Evolutionary conservation across 2,329 filamentous ascomycete genomes (phyloP), one percentile per base, ranked within the genome.

Genomic region (Fonsecaea pedrosoi): DNA sequence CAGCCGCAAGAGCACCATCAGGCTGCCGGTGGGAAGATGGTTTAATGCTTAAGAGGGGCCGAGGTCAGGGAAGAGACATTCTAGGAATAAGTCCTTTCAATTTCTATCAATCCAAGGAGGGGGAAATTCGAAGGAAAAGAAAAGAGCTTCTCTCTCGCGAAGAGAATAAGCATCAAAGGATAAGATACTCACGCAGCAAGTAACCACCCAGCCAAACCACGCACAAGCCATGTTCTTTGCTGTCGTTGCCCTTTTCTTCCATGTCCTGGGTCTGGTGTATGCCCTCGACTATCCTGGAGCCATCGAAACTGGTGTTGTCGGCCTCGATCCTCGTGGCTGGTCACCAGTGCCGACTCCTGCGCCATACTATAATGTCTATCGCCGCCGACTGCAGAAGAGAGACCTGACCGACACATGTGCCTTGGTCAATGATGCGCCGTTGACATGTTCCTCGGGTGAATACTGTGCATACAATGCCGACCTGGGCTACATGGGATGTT

Each of bases 251-350:
- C n/a, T 32, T 40, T 13, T 40, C 15, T 10, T 13, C 38, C 38
- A 40, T 18, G 30, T 13, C 48, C 18, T 53, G 3, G n/a, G 48
- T 18, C 1, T 53, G 48, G 18, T 18, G 9, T 32, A 58, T 38
- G 32, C 32, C 21, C 30, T 40, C 35, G 12, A 35, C 37, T 58
- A 37, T 40, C 34, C 12, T 40, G 32, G 25, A 12, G 30, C 55
- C 21, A 30, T 37, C 4, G 4, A 35, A 8, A 58, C 55, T n/a
- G 55, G 32, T 3, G 9, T 35, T 25, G 32, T 40, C 35, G 55
- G 30, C 30, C 18, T 58, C 32, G 55, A 58, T 25, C 55, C 37
- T 58, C 34, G 55, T 8, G 55, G 55, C 34, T 58, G 30, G 32
- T 40, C 55, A 12, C 55, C 55, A 4, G 12, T 30, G 32, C 55